phyloP scores from a whole-genome alignment of 257 asterid species.

The Nicotiana tomentosiformis region DNA sequence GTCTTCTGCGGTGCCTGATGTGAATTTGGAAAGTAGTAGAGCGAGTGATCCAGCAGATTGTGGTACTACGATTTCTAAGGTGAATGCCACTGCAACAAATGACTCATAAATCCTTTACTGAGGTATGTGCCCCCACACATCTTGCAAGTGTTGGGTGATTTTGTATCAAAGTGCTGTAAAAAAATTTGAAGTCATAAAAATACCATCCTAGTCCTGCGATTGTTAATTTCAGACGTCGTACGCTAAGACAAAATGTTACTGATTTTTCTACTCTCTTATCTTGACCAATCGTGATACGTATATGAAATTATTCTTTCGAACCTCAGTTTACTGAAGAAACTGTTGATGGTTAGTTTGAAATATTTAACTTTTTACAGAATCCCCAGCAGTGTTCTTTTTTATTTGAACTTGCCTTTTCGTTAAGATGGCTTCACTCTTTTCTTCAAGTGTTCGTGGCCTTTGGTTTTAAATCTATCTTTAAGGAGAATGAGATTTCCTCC shows the following conservation, averaged over 20 bases:
- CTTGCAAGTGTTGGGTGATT: not conserved
- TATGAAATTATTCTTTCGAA: not conserved
- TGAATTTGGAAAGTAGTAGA: constrained; percentile 26
- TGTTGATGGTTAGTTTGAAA: not conserved
- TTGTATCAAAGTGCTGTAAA: not conserved
- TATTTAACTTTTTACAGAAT: not conserved
- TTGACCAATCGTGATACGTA: not conserved
- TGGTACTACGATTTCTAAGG: constrained; percentile 29
- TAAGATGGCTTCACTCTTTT: not conserved
- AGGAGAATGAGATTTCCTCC: too few relatives aligned
- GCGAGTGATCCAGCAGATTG: constrained; percentile 20
- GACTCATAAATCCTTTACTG: constrained; percentile 29
- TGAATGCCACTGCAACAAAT: constrained; percentile 29
- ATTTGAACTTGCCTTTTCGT: not conserved
- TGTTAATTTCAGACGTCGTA: not conserved
- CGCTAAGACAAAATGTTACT: not conserved
- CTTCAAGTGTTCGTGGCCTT: constrained; percentile 1
- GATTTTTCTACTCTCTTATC: not conserved
- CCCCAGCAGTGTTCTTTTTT: not conserved
- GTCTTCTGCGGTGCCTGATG: constrained; percentile 23
- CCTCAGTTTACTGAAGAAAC: not conserved
- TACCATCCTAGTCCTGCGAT: not conserved
- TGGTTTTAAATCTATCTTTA: not conserved
- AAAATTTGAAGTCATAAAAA: not conserved
- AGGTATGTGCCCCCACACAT: constrained; percentile 31